phyloP scores from a whole-genome alignment of 768 basidiomycete genomes.

The Cystofilobasidium bisporidii region DNA sequence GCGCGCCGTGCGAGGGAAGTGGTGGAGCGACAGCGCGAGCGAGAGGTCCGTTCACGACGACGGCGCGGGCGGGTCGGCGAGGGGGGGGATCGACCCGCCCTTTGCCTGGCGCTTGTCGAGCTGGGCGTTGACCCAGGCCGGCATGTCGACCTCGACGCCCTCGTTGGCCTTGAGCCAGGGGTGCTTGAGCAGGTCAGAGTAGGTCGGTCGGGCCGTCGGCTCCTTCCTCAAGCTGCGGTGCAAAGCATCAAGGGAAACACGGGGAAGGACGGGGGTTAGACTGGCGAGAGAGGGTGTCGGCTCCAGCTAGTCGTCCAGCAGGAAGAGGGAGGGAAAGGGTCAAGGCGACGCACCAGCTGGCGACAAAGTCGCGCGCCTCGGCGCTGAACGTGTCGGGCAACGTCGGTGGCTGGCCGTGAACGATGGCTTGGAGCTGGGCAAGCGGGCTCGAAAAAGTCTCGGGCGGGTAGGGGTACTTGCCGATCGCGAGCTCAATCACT shows the following conservation, averaged over 20 bases:
- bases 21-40: too few species aligned
- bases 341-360: slow-evolving; percentile 49
- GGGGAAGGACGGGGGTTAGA: background rate
- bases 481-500: slow-evolving; percentile 84
- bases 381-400: slow-evolving; percentile 63
- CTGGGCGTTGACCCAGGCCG: slow-evolving; percentile 57
- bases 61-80: slow-evolving; percentile 5
- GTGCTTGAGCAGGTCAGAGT: slow-evolving; percentile 70
- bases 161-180: slow-evolving; percentile 62
- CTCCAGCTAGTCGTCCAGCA: too few species aligned
- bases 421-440: slow-evolving; percentile 91
- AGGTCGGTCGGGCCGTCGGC: slow-evolving; percentile 67
- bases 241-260: background rate
- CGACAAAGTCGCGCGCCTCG: slow-evolving; percentile 71
- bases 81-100: slow-evolving; percentile 12
- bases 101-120: slow-evolving; percentile 35
- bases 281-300: too few species aligned
- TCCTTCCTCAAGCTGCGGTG: slow-evolving; percentile 56
- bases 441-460: slow-evolving; percentile 97
- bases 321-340: too few species aligned
- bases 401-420: slow-evolving; percentile 83
- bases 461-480: slow-evolving; percentile 86
- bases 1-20: too few species aligned
- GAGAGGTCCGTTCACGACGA: background rate
- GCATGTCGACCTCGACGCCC: slow-evolving; percentile 67